Evolutionary conservation across 1,139 yeast genomes (phyloP).

Genomic region (Pichia sp.): DNA sequence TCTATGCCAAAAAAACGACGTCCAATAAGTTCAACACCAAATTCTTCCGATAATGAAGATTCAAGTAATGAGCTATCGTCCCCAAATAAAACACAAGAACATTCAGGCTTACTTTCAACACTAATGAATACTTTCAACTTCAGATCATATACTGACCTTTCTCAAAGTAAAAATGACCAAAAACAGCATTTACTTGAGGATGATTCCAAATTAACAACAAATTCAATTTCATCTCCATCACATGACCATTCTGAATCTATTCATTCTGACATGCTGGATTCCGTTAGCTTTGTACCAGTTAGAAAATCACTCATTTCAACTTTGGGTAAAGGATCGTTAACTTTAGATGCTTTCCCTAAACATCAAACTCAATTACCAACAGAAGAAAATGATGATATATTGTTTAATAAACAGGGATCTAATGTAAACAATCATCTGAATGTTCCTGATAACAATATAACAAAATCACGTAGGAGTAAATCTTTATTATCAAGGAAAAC

Average conservation of each 20-base stretch:
- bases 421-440: not conserved
- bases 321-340: conserved; percentile 65
- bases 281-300: conserved; percentile 52
- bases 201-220: not conserved
- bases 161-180: conserved; percentile 2
- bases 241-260: not conserved
- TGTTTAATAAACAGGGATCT: not conserved
- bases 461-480: conserved; percentile 3
- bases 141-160: conserved; percentile 19
- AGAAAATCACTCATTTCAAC: conserved; percentile 52
- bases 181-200: too few species aligned
- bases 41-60: conserved; percentile 7
- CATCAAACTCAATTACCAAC: conserved; percentile 8
- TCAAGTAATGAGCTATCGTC: not conserved
- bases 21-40: conserved; percentile 9
- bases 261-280: conserved; percentile 11
- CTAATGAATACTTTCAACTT: conserved; percentile 23
- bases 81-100: conserved; percentile 2
- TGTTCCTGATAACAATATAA: not conserved
- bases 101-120: conserved; percentile 21
- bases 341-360: conserved; percentile 42
- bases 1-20: not conserved
- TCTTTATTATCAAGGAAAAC: conserved; percentile 10
- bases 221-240: not conserved
- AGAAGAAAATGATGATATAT: not conserved